Evolutionary conservation across 495 filamentous ascomycete genomes (phyloP).

Genomic region (Penicillium desertorum): DNA sequence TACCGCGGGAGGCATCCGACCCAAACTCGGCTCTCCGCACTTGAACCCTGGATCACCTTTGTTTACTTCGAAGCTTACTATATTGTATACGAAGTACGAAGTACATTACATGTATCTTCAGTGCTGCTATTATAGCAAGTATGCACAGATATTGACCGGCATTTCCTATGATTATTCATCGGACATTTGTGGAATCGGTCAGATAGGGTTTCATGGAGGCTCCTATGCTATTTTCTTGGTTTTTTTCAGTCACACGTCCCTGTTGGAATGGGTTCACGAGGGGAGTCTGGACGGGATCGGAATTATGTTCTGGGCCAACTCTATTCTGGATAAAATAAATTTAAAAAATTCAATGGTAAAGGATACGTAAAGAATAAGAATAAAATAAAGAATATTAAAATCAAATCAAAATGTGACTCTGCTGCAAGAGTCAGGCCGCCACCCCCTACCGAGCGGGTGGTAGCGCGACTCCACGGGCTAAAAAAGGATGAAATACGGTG

Average conservation of each 20-base stretch:
- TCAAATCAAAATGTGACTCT: conserved; percentile 13
- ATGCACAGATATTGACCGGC: neutral
- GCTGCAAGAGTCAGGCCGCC: conserved; percentile 28
- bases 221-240: too few species aligned
- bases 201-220: neutral
- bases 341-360: neutral
- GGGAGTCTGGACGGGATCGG: conserved; percentile 8
- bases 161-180: neutral
- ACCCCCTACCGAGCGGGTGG: conserved; percentile 40
- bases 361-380: neutral
- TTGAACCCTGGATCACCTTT: conserved; percentile 15
- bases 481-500: conserved; percentile 11
- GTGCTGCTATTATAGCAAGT: neutral
- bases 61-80: conserved; percentile 5
- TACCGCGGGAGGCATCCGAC: conserved; percentile 14
- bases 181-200: neutral
- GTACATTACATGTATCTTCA: neutral
- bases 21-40: conserved; percentile 11
- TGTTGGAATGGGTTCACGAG: neutral
- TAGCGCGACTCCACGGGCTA: conserved; percentile 32
- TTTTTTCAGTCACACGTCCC: neutral
- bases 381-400: conserved; percentile 2
- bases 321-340: conserved; percentile 3
- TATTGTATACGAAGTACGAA: neutral
- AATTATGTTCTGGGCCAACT: conserved; percentile 13